A percentile compares a stretch with the other conserved stretches of the same genome.
Conservation (phyloP, 208 protist species). For the Trypanosoma theileri region DNA sequence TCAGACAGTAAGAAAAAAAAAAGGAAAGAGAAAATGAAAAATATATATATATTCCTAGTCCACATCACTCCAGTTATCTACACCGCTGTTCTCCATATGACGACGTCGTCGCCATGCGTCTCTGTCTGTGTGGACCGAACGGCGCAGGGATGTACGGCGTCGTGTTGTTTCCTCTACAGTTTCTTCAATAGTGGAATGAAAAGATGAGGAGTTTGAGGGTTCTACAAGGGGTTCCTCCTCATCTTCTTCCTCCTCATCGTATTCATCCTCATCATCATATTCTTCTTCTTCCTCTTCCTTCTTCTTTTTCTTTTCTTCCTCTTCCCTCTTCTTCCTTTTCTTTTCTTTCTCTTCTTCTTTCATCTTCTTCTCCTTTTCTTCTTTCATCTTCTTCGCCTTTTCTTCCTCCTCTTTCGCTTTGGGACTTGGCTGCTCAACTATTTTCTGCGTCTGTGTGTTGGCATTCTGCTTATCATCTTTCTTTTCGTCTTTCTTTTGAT, state of each 20-base stretch:
- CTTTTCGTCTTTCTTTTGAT: slow-evolving; percentile 14
- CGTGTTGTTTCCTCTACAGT: background rate
- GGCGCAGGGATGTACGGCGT: background rate
- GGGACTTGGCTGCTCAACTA: too few species aligned
- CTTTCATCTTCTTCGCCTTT: background rate
- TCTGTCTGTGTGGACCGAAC: too few species aligned
- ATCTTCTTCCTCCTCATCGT: background rate
- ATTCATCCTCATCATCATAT: background rate
- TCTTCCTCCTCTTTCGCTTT: slow-evolving; percentile 10
- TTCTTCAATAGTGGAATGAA: background rate
- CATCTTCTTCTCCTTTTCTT: slow-evolving; percentile 18
- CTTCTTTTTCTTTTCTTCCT: slow-evolving; percentile 9
- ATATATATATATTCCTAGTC: slow-evolving; percentile 28
- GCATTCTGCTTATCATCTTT: slow-evolving; percentile 4
- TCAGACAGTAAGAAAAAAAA: slow-evolving; percentile 21
- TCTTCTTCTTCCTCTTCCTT: background rate
- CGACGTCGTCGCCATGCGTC: too few species aligned
- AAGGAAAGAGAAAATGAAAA: background rate
- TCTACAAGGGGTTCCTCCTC: too few species aligned
- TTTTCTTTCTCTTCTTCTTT: slow-evolving; percentile 6
- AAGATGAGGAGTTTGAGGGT: background rate
- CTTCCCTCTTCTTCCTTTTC: slow-evolving; percentile 13
- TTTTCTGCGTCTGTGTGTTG: too few species aligned
- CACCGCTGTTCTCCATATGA: background rate
- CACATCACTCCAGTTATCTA: slow-evolving; percentile 42